Conservation (phyloP, 805 yeast species). For the Ogataea angusta region DNA sequence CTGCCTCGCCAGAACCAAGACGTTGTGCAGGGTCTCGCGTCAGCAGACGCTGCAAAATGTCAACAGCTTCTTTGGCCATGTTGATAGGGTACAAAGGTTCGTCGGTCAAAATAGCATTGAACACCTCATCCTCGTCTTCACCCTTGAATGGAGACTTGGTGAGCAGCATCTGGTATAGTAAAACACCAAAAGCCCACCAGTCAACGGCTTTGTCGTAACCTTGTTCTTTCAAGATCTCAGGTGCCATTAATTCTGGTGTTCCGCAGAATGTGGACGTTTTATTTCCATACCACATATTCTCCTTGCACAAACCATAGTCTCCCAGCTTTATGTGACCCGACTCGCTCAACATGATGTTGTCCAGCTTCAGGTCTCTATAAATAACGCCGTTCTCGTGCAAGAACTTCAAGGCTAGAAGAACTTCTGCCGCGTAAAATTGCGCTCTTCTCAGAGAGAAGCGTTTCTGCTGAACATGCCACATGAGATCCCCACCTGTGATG, state of each 20-base stretch:
- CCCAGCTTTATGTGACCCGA: slow-evolving; percentile 96
- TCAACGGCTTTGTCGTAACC: slow-evolving; percentile 92
- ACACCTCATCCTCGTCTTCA: slow-evolving; percentile 82
- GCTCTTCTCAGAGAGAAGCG: slow-evolving; percentile 88
- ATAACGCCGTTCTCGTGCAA: slow-evolving; percentile 95
- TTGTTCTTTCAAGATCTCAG: slow-evolving; percentile 92
- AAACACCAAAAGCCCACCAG: slow-evolving; percentile 99
- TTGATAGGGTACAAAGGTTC: slow-evolving; percentile 96
- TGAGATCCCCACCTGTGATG: slow-evolving; percentile 95
- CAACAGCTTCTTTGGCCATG: slow-evolving; percentile 96
- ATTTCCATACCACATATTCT: slow-evolving; percentile 57
- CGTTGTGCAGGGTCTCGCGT: slow-evolving; percentile 85
- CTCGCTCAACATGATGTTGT: slow-evolving; percentile 83
- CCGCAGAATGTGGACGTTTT: slow-evolving; percentile 97
- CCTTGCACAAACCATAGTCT: slow-evolving; percentile 97
- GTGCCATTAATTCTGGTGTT: slow-evolving; percentile 99
- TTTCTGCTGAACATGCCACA: slow-evolving; percentile 98
- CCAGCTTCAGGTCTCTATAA: slow-evolving; percentile 94
- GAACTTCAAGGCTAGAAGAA: slow-evolving; percentile 81
- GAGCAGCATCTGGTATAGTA: slow-evolving; percentile 91
- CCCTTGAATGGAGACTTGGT: slow-evolving; percentile 98
- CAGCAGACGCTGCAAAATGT: slow-evolving; percentile 83
- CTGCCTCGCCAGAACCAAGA: slow-evolving; percentile 82
- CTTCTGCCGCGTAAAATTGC: slow-evolving; percentile 97
- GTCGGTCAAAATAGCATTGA: slow-evolving; percentile 93